A percentile compares a stretch with the other conserved stretches of the same genome.
These are phyloP conservation scores for Blastomyces parvus DNA, from an alignment of 2,329 filamentous ascomycete genomes.

Conservation along the genomic window DNA sequence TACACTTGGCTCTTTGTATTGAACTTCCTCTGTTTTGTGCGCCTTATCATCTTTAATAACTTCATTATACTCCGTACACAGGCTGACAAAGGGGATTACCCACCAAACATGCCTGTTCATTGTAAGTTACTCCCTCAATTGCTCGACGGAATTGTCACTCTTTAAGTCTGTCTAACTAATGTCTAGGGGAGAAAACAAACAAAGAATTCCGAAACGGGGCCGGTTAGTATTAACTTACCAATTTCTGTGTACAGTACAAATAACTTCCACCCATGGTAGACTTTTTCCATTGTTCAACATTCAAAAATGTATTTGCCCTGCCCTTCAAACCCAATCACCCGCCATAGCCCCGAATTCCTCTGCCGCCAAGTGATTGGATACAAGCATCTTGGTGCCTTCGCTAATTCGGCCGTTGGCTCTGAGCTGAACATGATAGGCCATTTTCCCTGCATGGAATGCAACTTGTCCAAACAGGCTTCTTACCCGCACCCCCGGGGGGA, in stretches of 20 bases:
- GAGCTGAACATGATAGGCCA: background rate
- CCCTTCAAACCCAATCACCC: background rate
- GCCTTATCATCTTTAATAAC: too few species aligned
- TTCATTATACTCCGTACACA: too few species aligned
- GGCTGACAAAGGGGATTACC: background rate
- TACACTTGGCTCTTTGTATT: background rate
- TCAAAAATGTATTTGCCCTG: too few species aligned
- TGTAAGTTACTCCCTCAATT: background rate
- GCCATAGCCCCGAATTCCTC: background rate
- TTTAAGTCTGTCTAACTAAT: too few species aligned
- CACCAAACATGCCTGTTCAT: background rate
- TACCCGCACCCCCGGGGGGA: constrained; percentile 7
- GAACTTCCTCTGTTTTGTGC: background rate
- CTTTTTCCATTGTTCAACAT: background rate
- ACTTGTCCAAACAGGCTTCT: constrained; percentile 1
- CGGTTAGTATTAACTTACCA: too few species aligned
- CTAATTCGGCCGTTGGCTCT: background rate
- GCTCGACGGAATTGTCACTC: background rate
- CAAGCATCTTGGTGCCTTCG: background rate
- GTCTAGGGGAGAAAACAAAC: background rate
- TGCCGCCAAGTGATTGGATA: background rate
- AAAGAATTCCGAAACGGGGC: background rate
- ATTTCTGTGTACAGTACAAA: too few species aligned
- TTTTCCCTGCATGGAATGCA: background rate
- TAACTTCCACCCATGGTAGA: too few species aligned